Evolutionary conservation across 2,329 filamentous ascomycete species (phyloP), one percentile per base, ranked within the genome.

Genomic region (Ascosphaera pollenicola): DNA sequence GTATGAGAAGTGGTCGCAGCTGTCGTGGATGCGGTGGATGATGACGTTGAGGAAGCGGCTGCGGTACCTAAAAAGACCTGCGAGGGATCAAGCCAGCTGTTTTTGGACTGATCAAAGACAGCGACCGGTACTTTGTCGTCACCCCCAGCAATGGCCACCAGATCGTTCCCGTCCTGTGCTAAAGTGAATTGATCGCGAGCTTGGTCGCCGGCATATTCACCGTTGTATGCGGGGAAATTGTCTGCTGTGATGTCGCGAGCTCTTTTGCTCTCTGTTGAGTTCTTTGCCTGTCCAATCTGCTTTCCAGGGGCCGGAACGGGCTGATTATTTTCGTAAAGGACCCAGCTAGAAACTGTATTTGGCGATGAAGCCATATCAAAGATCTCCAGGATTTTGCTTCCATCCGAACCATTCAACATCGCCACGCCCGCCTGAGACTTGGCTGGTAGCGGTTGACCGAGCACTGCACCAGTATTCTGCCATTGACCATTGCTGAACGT

Each of bases 71-170:
- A 18, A 43, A 92, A 72, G 17, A 81, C 55, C 5, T 66, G 58
- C 0, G 70, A 70, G 1, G 79, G 66, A 51, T 93, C 75, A 17
- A 78, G 57, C 87, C 87, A 95, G 36, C 65, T 62, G 54, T 94
- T 93, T 36, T 71, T 58, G 8, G 66, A 68, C 35, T 74, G 73
- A 49, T 92, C 67, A 56, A 93, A 95, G 43, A 94, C 71, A 45
- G 69, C 72, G 3, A 95, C 51, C 0, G 78, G 68, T 43, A 79
- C 68, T 1, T 76, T 60, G 4, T 62, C 56, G 47, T 69, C 73
- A 18, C 84, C 84, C 35, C 84, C 81, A n/a, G 77, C 73, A 43
- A 92, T 73, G 11, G 89, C 78, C 2, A 87, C 70, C 45, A 76
- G 59, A 3, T 78, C 80, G 42, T 58, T 56, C 1, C 66, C 50